Evolutionary conservation across 176 grass and related monocot species (phyloP).

Genomic region (Zea mays): DNA sequence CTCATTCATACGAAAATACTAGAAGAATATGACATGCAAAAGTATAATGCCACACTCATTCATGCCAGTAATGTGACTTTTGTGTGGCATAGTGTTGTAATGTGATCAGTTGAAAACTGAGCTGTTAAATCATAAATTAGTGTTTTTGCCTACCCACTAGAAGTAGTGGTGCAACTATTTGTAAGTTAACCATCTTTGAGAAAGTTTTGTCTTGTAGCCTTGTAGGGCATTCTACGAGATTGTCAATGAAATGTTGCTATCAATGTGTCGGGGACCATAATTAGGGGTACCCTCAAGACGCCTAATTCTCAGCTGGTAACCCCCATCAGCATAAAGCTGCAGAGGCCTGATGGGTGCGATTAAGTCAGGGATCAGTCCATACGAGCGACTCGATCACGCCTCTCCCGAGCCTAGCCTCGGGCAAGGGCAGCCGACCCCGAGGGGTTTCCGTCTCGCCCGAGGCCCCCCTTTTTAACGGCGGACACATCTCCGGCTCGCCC

Average conservation of each 20-base stretch:
- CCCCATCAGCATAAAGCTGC: too few relatives aligned
- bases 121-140: not conserved
- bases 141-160: conserved; percentile 42
- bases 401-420: too few relatives aligned
- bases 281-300: too few relatives aligned
- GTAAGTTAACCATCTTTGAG: conserved; percentile 16
- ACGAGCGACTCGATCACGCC: too few relatives aligned
- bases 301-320: too few relatives aligned
- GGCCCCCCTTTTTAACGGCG: too few relatives aligned
- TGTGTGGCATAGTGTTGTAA: not conserved
- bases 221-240: conserved; percentile 13
- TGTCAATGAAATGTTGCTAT: conserved; percentile 18
- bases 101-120: not conserved
- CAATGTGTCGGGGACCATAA: too few relatives aligned
- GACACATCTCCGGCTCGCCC: too few relatives aligned
- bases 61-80: not conserved
- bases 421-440: too few relatives aligned
- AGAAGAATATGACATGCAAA: not conserved
- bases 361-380: too few relatives aligned
- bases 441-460: too few relatives aligned
- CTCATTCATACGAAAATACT: not conserved
- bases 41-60: not conserved
- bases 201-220: conserved; percentile 23
- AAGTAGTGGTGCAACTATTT: conserved; percentile 37
- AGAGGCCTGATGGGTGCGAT: too few relatives aligned